phyloP scores from a whole-genome alignment of 768 basidiomycete species.

The Panellus pusillus region DNA sequence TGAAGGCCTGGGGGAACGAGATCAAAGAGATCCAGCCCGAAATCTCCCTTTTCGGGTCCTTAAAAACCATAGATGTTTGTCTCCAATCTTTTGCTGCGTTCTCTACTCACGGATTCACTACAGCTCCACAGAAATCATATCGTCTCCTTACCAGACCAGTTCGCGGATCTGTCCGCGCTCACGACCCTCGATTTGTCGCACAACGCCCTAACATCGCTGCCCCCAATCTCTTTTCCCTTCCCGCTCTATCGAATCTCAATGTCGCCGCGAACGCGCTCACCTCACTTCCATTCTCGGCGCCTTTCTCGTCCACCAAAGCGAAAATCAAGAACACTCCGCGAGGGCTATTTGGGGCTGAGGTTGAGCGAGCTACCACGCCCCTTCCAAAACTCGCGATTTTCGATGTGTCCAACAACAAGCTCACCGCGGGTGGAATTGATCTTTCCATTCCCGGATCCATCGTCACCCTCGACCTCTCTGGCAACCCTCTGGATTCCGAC shows the following conservation, averaged over 20 bases:
- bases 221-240: constrained; percentile 67
- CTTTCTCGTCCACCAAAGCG: constrained; percentile 40
- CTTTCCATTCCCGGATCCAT: constrained; percentile 51
- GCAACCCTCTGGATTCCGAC: constrained; percentile 58
- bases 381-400: constrained; percentile 66
- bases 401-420: constrained; percentile 66
- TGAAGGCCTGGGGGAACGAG: constrained; percentile 81
- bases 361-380: constrained; percentile 62
- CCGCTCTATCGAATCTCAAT: constrained; percentile 64
- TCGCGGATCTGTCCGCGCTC: constrained; percentile 68
- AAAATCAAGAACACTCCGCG: constrained; percentile 36
- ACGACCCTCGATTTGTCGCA: constrained; percentile 73
- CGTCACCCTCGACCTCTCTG: constrained; percentile 61
- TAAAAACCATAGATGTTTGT: constrained; percentile 79
- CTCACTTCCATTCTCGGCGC: constrained; percentile 59
- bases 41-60: constrained; percentile 79
- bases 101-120: constrained; percentile 9
- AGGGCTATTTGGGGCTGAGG: constrained; percentile 63
- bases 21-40: constrained; percentile 80
- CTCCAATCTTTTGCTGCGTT: not conserved
- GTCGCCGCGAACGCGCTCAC: constrained; percentile 69
- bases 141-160: constrained; percentile 56
- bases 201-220: constrained; percentile 65
- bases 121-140: constrained; percentile 80
- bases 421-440: constrained; percentile 58